Evolutionary conservation across 176 grass and related monocot species (phyloP).

Genomic region (Zea luxurians): DNA sequence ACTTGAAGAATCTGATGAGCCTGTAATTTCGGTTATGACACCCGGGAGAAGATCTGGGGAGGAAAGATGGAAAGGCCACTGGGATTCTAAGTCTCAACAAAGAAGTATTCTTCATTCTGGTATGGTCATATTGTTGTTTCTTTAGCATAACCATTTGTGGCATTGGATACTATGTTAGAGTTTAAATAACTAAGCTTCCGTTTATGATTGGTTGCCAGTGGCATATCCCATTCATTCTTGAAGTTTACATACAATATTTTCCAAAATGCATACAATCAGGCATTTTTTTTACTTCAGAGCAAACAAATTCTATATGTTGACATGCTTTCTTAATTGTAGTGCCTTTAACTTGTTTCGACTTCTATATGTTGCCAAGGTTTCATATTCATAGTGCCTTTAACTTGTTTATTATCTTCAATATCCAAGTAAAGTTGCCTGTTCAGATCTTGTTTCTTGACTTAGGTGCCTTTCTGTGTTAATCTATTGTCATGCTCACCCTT

Average conservation of each 20-base stretch:
- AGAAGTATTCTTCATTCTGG: constrained; percentile 69
- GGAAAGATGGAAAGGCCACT: constrained; percentile 53
- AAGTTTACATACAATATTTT: constrained; percentile 3
- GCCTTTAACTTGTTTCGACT: background rate
- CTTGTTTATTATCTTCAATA: background rate
- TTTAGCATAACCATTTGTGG: constrained; percentile 24
- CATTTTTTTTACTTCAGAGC: background rate
- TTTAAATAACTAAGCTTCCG: constrained; percentile 15
- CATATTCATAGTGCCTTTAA: background rate
- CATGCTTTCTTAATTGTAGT: background rate
- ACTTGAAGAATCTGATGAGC: constrained; percentile 39
- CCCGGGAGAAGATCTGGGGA: constrained; percentile 47
- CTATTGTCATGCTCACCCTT: too few species aligned
- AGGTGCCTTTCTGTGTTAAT: too few species aligned
- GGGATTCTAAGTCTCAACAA: constrained; percentile 56
- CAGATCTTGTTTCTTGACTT: background rate
- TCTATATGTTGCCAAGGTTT: background rate
- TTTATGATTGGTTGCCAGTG: constrained; percentile 7
- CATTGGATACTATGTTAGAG: constrained; percentile 12
- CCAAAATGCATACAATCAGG: constrained; percentile 3
- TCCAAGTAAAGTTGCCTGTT: background rate
- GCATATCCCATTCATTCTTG: constrained; percentile 13
- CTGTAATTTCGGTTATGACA: constrained; percentile 36
- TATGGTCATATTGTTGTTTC: constrained; percentile 34
- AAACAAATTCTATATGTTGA: constrained; percentile 4